Conservation (phyloP, 2,329 filamentous ascomycete genomes). For the Botrytis deweyae region DNA sequence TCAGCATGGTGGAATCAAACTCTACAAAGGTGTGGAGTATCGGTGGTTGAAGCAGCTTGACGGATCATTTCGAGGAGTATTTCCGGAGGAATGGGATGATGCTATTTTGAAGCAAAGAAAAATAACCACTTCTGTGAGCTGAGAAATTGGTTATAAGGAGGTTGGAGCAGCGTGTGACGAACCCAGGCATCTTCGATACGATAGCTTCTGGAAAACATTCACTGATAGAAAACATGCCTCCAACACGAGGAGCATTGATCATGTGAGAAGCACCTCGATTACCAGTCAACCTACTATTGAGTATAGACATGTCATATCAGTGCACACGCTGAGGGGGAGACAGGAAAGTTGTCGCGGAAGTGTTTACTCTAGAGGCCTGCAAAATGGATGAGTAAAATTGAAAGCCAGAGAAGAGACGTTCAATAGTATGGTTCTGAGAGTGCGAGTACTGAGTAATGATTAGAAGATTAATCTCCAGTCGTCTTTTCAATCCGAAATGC, state of each 20-base stretch:
- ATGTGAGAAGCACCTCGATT: neutral
- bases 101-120: slow-evolving; percentile 1
- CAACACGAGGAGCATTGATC: neutral
- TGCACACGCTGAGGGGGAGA: neutral
- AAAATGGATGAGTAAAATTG: neutral
- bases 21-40: slow-evolving; percentile 12
- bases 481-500: neutral
- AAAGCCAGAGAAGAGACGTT: neutral
- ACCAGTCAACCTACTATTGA: neutral
- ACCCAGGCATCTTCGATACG: neutral
- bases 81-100: slow-evolving; percentile 14
- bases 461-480: neutral
- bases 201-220: neutral
- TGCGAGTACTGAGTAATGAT: neutral
- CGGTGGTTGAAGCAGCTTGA: slow-evolving; percentile 6
- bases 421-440: neutral
- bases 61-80: neutral
- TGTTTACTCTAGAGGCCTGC: neutral
- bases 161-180: neutral
- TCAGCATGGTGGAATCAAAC: neutral
- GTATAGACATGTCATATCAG: neutral
- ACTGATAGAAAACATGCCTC: neutral
- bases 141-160: neutral
- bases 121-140: neutral
- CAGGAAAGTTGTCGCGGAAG: neutral